Evolutionary conservation across 345 rosid species (phyloP).

Genomic region (Sonneratia alba): DNA sequence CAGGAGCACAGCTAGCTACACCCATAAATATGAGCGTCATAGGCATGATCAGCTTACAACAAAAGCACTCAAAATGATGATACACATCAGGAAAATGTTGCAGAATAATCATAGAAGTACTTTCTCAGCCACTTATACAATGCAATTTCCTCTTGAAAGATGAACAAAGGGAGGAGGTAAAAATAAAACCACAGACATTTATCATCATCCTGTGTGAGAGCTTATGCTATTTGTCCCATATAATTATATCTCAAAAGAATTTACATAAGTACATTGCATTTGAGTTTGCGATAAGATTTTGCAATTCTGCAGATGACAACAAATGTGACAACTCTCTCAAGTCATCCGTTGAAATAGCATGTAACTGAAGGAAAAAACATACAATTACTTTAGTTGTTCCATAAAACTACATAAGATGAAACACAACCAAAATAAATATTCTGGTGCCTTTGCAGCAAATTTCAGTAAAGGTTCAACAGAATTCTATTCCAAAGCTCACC

Average conservation of each 20-base stretch:
- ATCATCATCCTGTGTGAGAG: too few species aligned
- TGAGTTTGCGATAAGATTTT: background rate
- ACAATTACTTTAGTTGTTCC: background rate
- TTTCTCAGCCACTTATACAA: background rate
- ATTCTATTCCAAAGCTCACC: conserved; percentile 35
- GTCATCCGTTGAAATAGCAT: background rate
- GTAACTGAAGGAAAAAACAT: background rate
- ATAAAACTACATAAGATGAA: background rate
- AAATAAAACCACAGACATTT: background rate
- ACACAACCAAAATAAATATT: background rate
- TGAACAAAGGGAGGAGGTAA: background rate
- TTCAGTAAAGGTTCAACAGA: background rate
- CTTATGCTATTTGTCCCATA: background rate
- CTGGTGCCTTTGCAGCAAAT: background rate
- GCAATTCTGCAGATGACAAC: background rate
- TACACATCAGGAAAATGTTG: background rate
- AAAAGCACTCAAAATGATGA: background rate
- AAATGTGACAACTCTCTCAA: background rate
- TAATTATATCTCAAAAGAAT: background rate
- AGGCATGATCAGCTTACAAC: background rate
- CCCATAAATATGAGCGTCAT: background rate
- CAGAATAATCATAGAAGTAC: background rate
- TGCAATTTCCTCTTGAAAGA: background rate
- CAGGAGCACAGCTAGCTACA: background rate
- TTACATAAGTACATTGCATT: background rate